Evolutionary conservation across 148 eudicot species (phyloP), one percentile per base, ranked within the genome.

Genomic region (Polygonum aviculare): DNA sequence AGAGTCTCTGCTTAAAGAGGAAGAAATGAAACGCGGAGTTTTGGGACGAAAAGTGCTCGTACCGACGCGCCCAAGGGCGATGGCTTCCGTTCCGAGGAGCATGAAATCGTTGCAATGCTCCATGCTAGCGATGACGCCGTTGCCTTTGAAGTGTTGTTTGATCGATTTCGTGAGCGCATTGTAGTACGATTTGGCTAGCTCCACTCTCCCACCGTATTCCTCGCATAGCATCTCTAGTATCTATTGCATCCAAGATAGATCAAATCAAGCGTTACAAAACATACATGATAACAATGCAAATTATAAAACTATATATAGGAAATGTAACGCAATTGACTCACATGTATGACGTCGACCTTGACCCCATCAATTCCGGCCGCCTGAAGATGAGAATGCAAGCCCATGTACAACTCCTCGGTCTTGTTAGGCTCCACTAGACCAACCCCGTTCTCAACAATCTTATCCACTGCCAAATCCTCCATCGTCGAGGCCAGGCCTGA

Each of bases 71-170:
- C 98, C 98, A 8, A 94, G 93, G 57, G 89, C 77, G 57, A 94
- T 91, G 80, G 98, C 80, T 83, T 94, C 87, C 2, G 98, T 94
- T 31, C 98, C 98, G 31, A 94, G 97, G 75, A 90, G 85, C 97
- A 94, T 91, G 87, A 94, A 94, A 79, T 94, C 98, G 31, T 94
- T 94, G 84, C 98, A 91, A 59, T 94, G 98, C 72, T 94, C 98
- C 98, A 93, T 94, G 75, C 98, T 94, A 16, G 98, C 97, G 72
- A 94, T 94, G 26, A 90, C 97, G 48, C 95, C 97, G 54, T 91
- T 91, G 16, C 98, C 98, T 63, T 91, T 94, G 84, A 94, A 94
- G 73, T 94, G 95, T 60, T 88, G 88, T 78, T 67, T 85, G 1
- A 91, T 88, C 16, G 98, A 94, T 39, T 86, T 79, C 6, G 94